Evolutionary conservation across 164 flowering plant species (phyloP).

Genomic region (Umbellularia californica): DNA sequence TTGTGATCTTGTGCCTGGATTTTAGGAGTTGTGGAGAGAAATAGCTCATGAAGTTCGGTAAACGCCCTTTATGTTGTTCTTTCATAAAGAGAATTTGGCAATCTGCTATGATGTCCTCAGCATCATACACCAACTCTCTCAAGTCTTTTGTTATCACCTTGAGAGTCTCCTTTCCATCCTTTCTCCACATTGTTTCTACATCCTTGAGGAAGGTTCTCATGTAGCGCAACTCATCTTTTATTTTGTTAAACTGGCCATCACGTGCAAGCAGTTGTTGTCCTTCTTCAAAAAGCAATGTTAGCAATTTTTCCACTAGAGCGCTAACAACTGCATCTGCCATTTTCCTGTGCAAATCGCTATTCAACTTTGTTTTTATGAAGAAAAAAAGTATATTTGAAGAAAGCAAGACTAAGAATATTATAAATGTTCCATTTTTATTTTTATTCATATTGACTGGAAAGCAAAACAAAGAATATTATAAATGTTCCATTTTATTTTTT

Average conservation of each 20-base stretch:
- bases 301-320: not conserved
- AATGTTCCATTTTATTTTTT: too few species aligned
- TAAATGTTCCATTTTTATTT: too few species aligned
- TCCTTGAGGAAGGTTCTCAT: not conserved
- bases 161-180: not conserved
- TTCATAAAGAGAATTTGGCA: not conserved
- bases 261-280: not conserved
- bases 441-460: too few species aligned
- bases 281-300: not conserved
- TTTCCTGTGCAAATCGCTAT: not conserved
- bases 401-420: too few species aligned
- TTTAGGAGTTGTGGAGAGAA: not conserved
- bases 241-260: not conserved
- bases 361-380: too few species aligned
- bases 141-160: not conserved
- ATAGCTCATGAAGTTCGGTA: not conserved
- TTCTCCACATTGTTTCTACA: not conserved
- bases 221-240: not conserved
- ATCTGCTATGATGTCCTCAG: not conserved
- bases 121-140: not conserved
- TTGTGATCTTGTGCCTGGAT: not conserved
- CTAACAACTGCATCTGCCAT: not conserved
- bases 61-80: not conserved
- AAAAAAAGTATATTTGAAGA: too few species aligned
- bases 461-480: too few species aligned